Base-by-base conservation (phyloP, 2,329 filamentous ascomycete species). In the Colletotrichum sojae region DNA sequence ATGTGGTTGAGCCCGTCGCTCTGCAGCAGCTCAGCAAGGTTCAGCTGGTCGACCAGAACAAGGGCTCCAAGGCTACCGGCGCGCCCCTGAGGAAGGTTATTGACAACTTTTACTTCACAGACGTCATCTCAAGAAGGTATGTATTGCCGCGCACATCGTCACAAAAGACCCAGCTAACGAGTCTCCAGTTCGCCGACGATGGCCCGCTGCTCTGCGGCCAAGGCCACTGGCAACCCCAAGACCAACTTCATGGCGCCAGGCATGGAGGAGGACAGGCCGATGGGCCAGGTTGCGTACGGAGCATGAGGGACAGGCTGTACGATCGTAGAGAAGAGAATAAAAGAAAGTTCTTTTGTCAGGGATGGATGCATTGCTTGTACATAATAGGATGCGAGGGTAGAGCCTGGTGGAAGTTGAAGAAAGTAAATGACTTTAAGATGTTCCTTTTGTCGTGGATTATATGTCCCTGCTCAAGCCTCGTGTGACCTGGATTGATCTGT, bases 81-180 rank as follows among this genome's bases (percentile, higher is more conserved):
- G 83, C 87, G 75, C 89, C 93, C 36, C 87, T 99, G 76, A 94
- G 91, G 86, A 93, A 93, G 83, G 90, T 92, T 66, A 94, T 99
- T 75, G 91, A 97, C 76, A 94, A 99, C 86, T 99, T 99, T 82
- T 99, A 95, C 85, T 97, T 98, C 83, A 99, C 96, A 81, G 95
- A 99, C 83, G 90, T 92, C 67, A 98, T 99, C 81, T 97, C 95
- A 46, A 91, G 96, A 88, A 98, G 94, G 94, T 96, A 85, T 81
- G 90, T 40, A 52, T 58, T 62, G 68, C 43, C 52, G 72, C 68
- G 65, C 74, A 71, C 77, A 12, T 8, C 3, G 6, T 5, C 5
- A 5, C 9, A 15, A 40, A 39, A 25, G 6, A 6, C 13, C 60
- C 43, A 56, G 13, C 71, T 66, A 70, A 73, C 73, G 65, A 60